phyloP scores from a whole-genome alignment of 805 yeast species.

The Wickerhamiella cacticola region DNA sequence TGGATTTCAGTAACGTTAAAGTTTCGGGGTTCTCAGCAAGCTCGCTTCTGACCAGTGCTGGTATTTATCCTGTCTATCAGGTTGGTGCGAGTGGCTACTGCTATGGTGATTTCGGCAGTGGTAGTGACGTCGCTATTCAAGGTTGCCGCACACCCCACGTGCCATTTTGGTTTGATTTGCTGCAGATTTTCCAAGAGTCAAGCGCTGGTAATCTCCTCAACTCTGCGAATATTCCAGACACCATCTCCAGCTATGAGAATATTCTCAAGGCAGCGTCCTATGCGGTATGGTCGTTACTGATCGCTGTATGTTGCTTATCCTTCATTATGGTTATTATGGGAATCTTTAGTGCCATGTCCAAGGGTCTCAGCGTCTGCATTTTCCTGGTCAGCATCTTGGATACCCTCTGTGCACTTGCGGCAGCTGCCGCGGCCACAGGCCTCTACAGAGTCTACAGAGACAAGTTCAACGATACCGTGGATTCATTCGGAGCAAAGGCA shows the following conservation, averaged over 20 bases:
- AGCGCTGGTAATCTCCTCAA: constrained; percentile 19
- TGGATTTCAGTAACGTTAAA: constrained; percentile 33
- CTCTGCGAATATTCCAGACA: constrained; percentile 40
- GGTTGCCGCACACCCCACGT: constrained; percentile 45
- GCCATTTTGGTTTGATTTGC: constrained; percentile 47
- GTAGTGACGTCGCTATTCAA: constrained; percentile 28
- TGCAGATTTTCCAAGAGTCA: constrained; percentile 26
- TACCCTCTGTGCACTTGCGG: constrained; percentile 25
- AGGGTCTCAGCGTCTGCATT: constrained; percentile 36
- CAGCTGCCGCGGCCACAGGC: constrained; percentile 48
- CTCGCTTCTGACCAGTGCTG: constrained; percentile 23
- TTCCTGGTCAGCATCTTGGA: constrained; percentile 29
- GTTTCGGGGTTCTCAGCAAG: constrained; percentile 16
- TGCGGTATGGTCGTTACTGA: constrained; percentile 47
- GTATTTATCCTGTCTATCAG: constrained; percentile 38
- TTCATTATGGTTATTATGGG: constrained; percentile 32
- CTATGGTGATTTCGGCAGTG: constrained; percentile 30
- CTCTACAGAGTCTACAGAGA: constrained; percentile 38
- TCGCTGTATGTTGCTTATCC: constrained; percentile 37
- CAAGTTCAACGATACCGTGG: constrained; percentile 39
- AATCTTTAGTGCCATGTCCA: constrained; percentile 36
- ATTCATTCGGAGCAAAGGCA: constrained; percentile 44
- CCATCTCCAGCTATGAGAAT: constrained; percentile 36
- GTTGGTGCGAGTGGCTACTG: constrained; percentile 60
- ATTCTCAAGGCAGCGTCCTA: constrained; percentile 39